A percentile compares a stretch with the other conserved stretches of the same genome.
phyloP scores from a whole-genome alignment of 2,329 filamentous ascomycete species.

The Colletotrichum falcatum region DNA sequence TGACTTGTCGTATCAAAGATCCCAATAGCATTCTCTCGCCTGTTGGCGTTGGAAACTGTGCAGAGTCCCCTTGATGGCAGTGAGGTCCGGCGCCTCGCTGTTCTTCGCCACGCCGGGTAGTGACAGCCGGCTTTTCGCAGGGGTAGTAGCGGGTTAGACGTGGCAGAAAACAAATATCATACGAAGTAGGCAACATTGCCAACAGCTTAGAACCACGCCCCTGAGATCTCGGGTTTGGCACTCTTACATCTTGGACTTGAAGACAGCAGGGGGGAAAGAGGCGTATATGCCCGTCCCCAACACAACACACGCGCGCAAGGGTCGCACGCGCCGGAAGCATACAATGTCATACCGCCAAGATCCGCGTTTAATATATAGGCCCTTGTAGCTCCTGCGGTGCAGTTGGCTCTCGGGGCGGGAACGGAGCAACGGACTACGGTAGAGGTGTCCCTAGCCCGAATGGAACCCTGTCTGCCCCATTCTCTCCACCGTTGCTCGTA shows the following conservation, averaged over 20 bases:
- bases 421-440: neutral
- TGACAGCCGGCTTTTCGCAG: slow-evolving; percentile 30
- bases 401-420: slow-evolving; percentile 8
- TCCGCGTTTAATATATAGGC: slow-evolving; percentile 6
- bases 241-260: neutral
- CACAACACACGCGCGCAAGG: slow-evolving; percentile 20
- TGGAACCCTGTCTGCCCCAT: neutral
- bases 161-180: slow-evolving; percentile 24
- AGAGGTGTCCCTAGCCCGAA: neutral
- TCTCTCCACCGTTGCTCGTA: neutral
- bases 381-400: slow-evolving; percentile 16
- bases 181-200: slow-evolving; percentile 14
- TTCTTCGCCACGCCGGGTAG: slow-evolving; percentile 1
- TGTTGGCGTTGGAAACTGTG: neutral
- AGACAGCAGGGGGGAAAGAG: neutral
- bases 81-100: neutral
- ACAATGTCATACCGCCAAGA: slow-evolving; percentile 30
- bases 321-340: slow-evolving; percentile 9
- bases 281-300: slow-evolving; percentile 8
- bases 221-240: slow-evolving; percentile 15
- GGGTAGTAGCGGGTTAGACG: slow-evolving; percentile 25
- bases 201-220: slow-evolving; percentile 16
- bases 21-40: neutral
- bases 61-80: neutral
- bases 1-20: neutral